These are phyloP conservation scores for Brassica nigra DNA, from an alignment of 345 rosid species.

Conservation along the genomic window DNA sequence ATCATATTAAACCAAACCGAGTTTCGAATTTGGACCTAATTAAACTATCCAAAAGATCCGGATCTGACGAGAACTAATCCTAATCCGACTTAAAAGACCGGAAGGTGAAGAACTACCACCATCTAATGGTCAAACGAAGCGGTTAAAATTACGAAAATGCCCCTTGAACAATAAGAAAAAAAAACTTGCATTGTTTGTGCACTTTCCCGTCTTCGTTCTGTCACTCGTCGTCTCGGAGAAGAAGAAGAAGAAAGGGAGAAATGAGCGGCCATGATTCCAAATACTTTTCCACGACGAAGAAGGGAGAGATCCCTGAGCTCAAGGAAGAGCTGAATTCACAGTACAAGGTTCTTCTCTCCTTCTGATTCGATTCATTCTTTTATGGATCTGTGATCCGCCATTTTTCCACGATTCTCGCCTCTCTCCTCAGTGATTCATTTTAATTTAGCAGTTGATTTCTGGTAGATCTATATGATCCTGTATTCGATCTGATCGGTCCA, in stretches of 20 bases:
- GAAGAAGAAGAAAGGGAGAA: conserved; percentile 25
- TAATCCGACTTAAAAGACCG: not conserved
- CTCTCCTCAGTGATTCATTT: conserved; percentile 15
- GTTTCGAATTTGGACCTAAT: not conserved
- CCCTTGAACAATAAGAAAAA: not conserved
- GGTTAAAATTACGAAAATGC: conserved; percentile 3
- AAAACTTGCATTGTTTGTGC: not conserved
- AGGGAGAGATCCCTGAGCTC: conserved; percentile 90
- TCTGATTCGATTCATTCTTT: not conserved
- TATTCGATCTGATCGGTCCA: conserved; percentile 23
- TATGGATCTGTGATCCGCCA: conserved; percentile 31
- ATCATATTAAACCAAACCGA: not conserved
- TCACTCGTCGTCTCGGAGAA: conserved; percentile 15
- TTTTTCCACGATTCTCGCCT: not conserved
- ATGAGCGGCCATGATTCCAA: conserved; percentile 99
- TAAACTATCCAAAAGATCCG: too few species aligned
- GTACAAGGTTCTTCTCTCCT: conserved; percentile 62
- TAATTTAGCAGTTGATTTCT: not conserved
- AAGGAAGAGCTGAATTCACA: conserved; percentile 55
- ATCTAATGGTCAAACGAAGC: not conserved
- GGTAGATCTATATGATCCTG: conserved; percentile 45
- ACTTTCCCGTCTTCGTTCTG: not conserved
- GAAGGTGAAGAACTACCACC: not conserved
- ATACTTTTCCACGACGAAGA: conserved; percentile 95
- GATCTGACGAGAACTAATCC: too few species aligned